Base-by-base conservation (phyloP, 2,329 filamentous ascomycete genomes). In the Aspergillus viridinutans region DNA sequence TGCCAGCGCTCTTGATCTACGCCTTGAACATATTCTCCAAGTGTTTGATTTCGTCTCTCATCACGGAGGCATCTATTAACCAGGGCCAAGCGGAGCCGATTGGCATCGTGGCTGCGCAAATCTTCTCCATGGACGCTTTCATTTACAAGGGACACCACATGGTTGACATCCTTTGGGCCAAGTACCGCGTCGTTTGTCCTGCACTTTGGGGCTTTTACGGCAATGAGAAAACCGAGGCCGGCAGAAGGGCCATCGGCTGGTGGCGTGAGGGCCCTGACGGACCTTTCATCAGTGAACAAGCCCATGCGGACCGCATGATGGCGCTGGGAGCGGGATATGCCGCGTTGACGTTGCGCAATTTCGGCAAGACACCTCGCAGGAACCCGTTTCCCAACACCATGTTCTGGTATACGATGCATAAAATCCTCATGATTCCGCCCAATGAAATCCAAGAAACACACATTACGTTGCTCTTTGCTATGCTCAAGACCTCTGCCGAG, bases 241-340 rank as follows among this genome's bases (percentile, higher is more conserved):
- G 90, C 1, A 83, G 87, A 12, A 64, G 74, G 20, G 81, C 83
- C n/a, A 74, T 96, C 2, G 91, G 90, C 0, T 96, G 91, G 90
- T 83, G 80, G 73, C 84, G 80, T 62, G 82, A 85, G 21, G 73
- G 73, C 45, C 61, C 62, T 12, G 80, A 77, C 8, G 80, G 81
- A 5, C 75, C 76, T 6, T 93, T 83, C 78, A 79, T 89, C 58
- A 76, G 80, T 1, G 86, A 90, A 65, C 86, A 91, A 70, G 78
- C 78, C n/a, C 92, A 97, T 74, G 84, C 85, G 64, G 88, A 92
- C 70, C 85, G 89, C 58, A 93, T 96, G 88, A 87, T 85, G 3
- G 93, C 92, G 0, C 79, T 97, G 0, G 91, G 86, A 1, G 88
- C 89, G 3, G 93, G 93, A 0, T 99, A 89, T 69, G 90, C 92